A percentile compares a stretch with the other conserved stretches of the same genome.
phyloP scores from a whole-genome alignment of 2,329 filamentous ascomycete species.

The Exophiala alcalophila region DNA sequence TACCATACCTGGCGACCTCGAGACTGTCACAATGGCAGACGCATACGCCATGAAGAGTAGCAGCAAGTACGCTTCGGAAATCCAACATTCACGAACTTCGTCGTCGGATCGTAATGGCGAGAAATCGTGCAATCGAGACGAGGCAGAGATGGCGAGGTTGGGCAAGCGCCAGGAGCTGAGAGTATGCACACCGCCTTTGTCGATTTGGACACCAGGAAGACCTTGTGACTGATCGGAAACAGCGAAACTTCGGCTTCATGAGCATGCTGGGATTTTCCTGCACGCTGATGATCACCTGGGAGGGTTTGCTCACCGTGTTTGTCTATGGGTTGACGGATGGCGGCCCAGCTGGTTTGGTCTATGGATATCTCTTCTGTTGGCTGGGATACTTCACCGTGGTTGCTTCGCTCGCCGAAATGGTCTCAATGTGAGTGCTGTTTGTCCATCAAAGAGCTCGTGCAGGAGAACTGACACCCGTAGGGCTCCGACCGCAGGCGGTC shows the following conservation, averaged over 20 bases:
- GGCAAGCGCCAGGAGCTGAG: constrained; percentile 21
- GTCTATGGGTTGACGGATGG: constrained; percentile 32
- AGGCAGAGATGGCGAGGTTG: constrained; percentile 19
- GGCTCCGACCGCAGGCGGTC: constrained; percentile 38
- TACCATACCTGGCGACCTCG: no score
- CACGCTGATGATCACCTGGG: constrained; percentile 34
- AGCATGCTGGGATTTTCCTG: constrained; percentile 33
- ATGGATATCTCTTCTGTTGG: constrained; percentile 37
- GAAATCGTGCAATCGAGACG: constrained; percentile 19
- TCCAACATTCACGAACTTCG: constrained; percentile 16
- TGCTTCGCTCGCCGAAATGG: constrained; percentile 35
- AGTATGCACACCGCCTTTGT: neutral
- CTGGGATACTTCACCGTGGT: constrained; percentile 32
- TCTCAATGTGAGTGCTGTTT: constrained; percentile 36
- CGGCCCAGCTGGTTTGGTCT: constrained; percentile 36
- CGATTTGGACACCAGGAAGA: neutral
- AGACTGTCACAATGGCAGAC: constrained; percentile 9
- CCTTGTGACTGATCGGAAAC: constrained; percentile 9
- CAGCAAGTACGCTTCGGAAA: constrained; percentile 13
- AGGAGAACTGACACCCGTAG: constrained; percentile 23
- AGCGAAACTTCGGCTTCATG: constrained; percentile 32
- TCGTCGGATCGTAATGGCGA: constrained; percentile 13
- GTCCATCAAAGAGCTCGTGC: no score
- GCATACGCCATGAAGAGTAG: constrained; percentile 14
- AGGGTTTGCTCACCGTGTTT: constrained; percentile 28